A percentile compares a stretch with the other conserved stretches of the same genome.
Evolutionary conservation across 768 basidiomycete genomes (phyloP).

Genomic region (Mycena galopus): DNA sequence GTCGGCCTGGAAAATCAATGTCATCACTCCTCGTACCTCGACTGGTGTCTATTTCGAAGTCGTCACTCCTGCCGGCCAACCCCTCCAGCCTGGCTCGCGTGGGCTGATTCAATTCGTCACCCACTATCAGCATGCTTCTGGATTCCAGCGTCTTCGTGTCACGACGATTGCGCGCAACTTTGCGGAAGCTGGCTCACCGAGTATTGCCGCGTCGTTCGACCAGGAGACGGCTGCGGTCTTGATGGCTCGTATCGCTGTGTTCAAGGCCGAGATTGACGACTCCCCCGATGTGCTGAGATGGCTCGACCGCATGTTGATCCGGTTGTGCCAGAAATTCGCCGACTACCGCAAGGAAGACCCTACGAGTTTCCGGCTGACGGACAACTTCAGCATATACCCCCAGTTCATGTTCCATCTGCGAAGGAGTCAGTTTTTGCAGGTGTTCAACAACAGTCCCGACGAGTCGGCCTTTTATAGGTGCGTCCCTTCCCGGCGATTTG

Average conservation of each 20-base stretch:
- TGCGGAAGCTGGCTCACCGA: conserved; percentile 96
- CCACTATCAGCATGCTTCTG: conserved; percentile 97
- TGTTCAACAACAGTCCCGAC: conserved; percentile 99
- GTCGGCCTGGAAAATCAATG: conserved; percentile 97
- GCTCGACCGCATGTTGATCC: conserved; percentile 98
- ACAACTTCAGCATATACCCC: conserved; percentile 99
- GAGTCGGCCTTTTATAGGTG: conserved; percentile 98
- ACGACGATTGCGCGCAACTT: conserved; percentile 98
- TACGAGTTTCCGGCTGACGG: conserved; percentile 89
- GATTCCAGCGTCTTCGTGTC: conserved; percentile 95
- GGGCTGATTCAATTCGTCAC: conserved; percentile 99
- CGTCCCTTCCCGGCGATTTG: conserved; percentile 39
- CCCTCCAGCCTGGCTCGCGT: conserved; percentile 88
- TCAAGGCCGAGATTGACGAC: conserved; percentile 99
- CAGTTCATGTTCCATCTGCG: conserved; percentile 99
- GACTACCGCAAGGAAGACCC: conserved; percentile 99
- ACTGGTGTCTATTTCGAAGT: conserved; percentile 98
- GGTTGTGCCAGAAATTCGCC: conserved; percentile 98
- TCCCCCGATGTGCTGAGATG: conserved; percentile 96
- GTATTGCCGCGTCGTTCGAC: conserved; percentile 94
- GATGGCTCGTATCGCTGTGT: conserved; percentile 98
- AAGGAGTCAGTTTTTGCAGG: conserved; percentile 97
- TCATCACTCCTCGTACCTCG: conserved; percentile 88
- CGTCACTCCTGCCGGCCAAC: conserved; percentile 96
- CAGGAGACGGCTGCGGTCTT: conserved; percentile 98